phyloP scores from a whole-genome alignment of 2,329 filamentous ascomycete genomes.

The Trichoderma sp. region DNA sequence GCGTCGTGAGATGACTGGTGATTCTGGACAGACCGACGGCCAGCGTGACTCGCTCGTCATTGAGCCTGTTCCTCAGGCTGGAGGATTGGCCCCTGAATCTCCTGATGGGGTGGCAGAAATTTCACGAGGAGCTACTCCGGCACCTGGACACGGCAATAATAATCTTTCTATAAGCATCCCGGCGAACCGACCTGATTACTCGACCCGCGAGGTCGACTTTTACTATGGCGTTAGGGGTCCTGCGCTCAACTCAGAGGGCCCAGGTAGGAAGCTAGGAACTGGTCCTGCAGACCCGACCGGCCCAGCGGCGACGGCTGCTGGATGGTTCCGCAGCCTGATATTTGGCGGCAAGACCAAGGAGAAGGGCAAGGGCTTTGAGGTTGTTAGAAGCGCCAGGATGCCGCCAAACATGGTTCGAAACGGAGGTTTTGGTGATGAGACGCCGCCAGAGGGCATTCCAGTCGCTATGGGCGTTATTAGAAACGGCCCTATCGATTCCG shows the following conservation, averaged over 20 bases:
- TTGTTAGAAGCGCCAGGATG: constrained; percentile 86
- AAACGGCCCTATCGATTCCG: constrained; percentile 64
- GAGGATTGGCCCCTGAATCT: constrained; percentile 38
- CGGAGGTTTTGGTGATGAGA: constrained; percentile 61
- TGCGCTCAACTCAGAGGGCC: constrained; percentile 77
- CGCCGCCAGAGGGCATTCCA: constrained; percentile 66
- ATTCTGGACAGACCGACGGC: constrained; percentile 37
- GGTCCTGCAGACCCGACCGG: constrained; percentile 94
- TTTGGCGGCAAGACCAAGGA: constrained; percentile 88
- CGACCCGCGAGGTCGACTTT: constrained; percentile 92
- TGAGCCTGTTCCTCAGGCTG: constrained; percentile 42
- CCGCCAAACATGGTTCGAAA: constrained; percentile 66
- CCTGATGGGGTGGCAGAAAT: constrained; percentile 40
- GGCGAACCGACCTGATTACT: constrained; percentile 75
- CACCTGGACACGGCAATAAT: constrained; percentile 34
- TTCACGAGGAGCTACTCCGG: constrained; percentile 47
- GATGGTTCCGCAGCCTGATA: constrained; percentile 75
- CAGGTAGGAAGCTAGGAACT: constrained; percentile 83
- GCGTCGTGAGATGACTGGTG: constrained; percentile 61
- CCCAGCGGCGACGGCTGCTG: constrained; percentile 82
- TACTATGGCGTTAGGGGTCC: constrained; percentile 93
- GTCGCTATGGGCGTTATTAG: constrained; percentile 62
- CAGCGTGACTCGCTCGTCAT: constrained; percentile 33
- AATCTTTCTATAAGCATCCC: constrained; percentile 44
- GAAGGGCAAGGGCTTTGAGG: constrained; percentile 94